Base-by-base conservation (phyloP, 202 grass and related monocot genomes). In the Zizania palustris region DNA sequence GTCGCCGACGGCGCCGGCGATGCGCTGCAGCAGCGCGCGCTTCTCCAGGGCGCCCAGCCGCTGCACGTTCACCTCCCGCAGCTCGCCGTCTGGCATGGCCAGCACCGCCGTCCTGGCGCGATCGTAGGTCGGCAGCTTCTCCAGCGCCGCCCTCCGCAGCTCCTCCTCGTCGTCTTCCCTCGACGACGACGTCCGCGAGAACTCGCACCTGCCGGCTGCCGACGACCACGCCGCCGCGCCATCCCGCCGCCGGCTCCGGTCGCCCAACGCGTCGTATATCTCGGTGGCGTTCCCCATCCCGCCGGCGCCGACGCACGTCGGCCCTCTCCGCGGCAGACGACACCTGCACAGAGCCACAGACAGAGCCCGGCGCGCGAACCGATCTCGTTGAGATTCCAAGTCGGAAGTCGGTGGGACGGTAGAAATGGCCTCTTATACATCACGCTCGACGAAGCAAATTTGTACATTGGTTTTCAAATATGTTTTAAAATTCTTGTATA, bases 71-170 rank as follows among this genome's bases (percentile, higher is more conserved):
- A 90, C 76, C 76, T 84, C 65, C 46, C 66, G 63, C 33, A 84
- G 81, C 38, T 90, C 85, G 6, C 84, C 88, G 43, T 87, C 80
- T 20, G 83, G 79, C 79, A 85, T 86, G 72, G 81, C 61, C 53
- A 90, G 77, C 71, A 90, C 45, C 16, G 84, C 45, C 45, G 76
- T 84, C 11, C 88, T 12, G 0, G 81, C 80, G 5, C 88, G 81
- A 72, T 85, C 84, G 81, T 91, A 91, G 39, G 85, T 91, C 1
- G 88, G 88, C 71, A 91, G 81, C 85, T 55, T 80, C 88, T 91
- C 83, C 34, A 90, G 83, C 63, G 88, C 88, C 28, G 88, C 88
- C 88, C 88, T 86, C 50, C 69, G 63, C 72, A 85, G 81, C 36
- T 85, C 85, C 76, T 91, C 88, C 60, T 91, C 85, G 81, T 91